A percentile compares a stretch with the other conserved stretches of the same genome.
Conservation (phyloP, 306 rosid species). For the Gillenia trifoliata region DNA sequence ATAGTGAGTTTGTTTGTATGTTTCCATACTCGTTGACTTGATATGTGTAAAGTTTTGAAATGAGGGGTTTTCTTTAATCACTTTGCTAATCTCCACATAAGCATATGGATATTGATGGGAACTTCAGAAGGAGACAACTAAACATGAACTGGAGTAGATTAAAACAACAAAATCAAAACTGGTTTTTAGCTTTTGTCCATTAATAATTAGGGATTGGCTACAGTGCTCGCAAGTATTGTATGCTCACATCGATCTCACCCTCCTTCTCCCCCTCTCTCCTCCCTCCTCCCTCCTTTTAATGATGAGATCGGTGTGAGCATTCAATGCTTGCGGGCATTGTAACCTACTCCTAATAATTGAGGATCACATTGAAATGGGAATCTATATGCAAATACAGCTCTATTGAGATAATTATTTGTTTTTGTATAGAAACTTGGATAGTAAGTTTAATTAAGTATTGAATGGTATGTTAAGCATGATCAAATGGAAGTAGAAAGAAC, state of each 20-base stretch:
- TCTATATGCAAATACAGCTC: too few species aligned
- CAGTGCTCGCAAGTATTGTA: too few species aligned
- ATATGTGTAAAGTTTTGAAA: not conserved
- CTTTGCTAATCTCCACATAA: not conserved
- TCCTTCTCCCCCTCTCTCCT: too few species aligned
- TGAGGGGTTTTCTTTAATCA: not conserved
- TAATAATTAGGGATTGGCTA: too few species aligned
- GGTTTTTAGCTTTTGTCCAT: not conserved
- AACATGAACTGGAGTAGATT: not conserved
- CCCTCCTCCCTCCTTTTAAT: too few species aligned
- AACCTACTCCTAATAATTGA: too few species aligned
- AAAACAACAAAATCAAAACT: not conserved
- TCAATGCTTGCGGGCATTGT: too few species aligned
- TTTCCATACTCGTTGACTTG: too few species aligned
- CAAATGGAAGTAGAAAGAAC: too few species aligned
- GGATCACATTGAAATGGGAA: not conserved
- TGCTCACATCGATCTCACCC: too few species aligned
- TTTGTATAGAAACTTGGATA: not conserved
- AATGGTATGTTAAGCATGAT: not conserved
- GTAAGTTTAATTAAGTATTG: not conserved
- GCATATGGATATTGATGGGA: not conserved
- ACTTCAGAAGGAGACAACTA: not conserved
- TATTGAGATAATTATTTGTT: not conserved
- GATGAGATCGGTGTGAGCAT: too few species aligned
- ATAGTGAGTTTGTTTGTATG: too few species aligned